Conservation (phyloP, 2,329 filamentous ascomycete species). For the Cadophora luteo-olivacea region DNA sequence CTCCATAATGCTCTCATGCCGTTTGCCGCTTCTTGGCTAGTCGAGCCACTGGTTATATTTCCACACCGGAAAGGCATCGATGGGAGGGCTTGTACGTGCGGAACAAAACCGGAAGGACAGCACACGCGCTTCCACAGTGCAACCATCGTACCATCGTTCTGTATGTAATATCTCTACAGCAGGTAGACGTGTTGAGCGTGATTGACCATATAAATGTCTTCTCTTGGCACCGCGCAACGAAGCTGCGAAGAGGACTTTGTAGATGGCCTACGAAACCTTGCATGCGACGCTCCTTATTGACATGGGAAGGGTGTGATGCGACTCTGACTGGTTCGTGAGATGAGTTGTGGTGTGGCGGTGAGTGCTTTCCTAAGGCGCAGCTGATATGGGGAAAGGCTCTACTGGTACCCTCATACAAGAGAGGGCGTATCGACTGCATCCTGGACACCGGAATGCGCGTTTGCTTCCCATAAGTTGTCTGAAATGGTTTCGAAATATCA, state of each 20-base stretch:
- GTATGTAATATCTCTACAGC: not conserved
- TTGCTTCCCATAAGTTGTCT: not conserved
- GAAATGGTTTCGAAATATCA: not conserved
- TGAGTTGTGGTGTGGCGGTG: conserved; percentile 6
- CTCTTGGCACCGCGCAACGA: not conserved
- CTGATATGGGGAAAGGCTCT: not conserved
- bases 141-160: not conserved
- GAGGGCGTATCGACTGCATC: not conserved
- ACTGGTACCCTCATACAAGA: not conserved
- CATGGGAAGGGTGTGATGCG: not conserved
- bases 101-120: not conserved
- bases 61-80: not conserved
- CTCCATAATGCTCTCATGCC: not conserved
- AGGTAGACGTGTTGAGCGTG: not conserved
- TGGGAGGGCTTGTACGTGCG: too few species aligned
- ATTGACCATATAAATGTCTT: not conserved
- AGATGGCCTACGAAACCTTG: not conserved
- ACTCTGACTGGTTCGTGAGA: not conserved
- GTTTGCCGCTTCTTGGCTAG: not conserved
- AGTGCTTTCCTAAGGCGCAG: not conserved
- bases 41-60: not conserved
- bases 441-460: not conserved
- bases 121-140: not conserved
- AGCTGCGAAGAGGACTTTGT: not conserved
- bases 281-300: not conserved